Percentiles rank a stretch among this genome's conserved stretches.
Conservation (phyloP, 352 stramenopile genomes). For the Stephanocyclus meneghinianus region DNA sequence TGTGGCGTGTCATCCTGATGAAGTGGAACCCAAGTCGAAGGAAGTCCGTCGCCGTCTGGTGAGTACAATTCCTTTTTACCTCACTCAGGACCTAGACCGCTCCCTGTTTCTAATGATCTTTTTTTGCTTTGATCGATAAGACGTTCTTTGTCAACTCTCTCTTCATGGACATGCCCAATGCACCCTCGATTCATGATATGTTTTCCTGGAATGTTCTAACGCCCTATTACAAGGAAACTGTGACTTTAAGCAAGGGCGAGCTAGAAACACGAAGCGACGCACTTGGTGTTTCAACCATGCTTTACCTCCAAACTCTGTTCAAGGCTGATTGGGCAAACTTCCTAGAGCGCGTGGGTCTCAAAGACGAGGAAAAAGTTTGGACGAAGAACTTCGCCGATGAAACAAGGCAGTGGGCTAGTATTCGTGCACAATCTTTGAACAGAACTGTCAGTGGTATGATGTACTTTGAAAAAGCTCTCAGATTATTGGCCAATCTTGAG, state of each 20-base stretch:
- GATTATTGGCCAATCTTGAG: constrained; percentile 95
- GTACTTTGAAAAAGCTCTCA: constrained; percentile 97
- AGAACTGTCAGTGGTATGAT: constrained; percentile 99
- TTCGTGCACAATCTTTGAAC: constrained; percentile 95
- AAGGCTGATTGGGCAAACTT: constrained; percentile 98
- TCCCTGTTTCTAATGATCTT: background rate
- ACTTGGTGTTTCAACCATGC: constrained; percentile 93
- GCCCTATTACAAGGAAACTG: constrained; percentile 98
- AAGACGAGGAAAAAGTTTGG: constrained; percentile 88
- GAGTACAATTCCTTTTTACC: background rate
- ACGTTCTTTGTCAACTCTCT: constrained; percentile 99
- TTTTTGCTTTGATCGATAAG: background rate
- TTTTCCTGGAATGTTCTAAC: constrained; percentile 98
- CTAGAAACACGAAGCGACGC: constrained; percentile 93
- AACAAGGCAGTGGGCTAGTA: constrained; percentile 95
- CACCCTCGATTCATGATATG: constrained; percentile 95
- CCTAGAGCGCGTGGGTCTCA: constrained; percentile 92
- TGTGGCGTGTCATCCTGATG: constrained; percentile 93
- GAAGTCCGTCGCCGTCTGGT: constrained; percentile 91
- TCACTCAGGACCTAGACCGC: background rate
- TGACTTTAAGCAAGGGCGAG: constrained; percentile 95
- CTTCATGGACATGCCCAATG: constrained; percentile 99
- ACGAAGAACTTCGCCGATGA: constrained; percentile 85
- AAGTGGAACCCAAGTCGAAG: constrained; percentile 94
- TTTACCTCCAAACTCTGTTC: constrained; percentile 98